A percentile compares a stretch with the other conserved stretches of the same genome.
phyloP scores from a whole-genome alignment of 352 stramenopile genomes.

The Globisporangium iwayamae region DNA sequence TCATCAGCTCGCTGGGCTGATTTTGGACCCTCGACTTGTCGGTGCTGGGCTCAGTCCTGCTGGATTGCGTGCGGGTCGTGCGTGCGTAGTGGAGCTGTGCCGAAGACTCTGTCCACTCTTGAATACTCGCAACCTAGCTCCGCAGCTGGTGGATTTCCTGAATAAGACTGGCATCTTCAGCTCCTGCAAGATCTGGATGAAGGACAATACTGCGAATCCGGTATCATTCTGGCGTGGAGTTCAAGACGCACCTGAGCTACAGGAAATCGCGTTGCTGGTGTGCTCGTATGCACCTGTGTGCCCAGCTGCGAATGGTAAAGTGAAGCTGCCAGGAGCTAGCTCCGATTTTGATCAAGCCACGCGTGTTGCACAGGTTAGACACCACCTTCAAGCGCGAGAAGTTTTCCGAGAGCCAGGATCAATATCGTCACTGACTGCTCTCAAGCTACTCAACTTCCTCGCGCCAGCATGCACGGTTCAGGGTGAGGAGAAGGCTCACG shows the following conservation, averaged over 20 bases:
- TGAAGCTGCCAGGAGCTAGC: not conserved
- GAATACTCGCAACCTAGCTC: not conserved
- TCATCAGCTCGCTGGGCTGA: constrained; percentile 15
- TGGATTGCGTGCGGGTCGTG: constrained; percentile 2
- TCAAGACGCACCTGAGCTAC: constrained; percentile 9
- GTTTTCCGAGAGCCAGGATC: not conserved
- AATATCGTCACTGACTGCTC: not conserved
- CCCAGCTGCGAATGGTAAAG: not conserved
- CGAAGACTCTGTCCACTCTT: not conserved
- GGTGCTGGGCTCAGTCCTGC: constrained; percentile 13
- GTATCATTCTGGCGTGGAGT: constrained; percentile 15
- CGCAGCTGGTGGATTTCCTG: constrained; percentile 10
- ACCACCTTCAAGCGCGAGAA: constrained; percentile 6
- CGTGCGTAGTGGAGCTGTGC: constrained; percentile 2
- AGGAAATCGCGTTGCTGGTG: constrained; percentile 12
- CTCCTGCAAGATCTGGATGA: not conserved
- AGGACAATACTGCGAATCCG: constrained; percentile 1
- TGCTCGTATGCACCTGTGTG: constrained; percentile 12
- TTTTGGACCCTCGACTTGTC: constrained; percentile 16
- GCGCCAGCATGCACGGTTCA: not conserved
- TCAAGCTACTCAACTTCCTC: constrained; percentile 12
- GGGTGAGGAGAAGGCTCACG: not conserved
- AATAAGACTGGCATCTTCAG: constrained; percentile 7
- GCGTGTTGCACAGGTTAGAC: constrained; percentile 12
- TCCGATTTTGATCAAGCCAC: not conserved